Evolutionary conservation across 495 filamentous ascomycete species (phyloP).

Genomic region (Daldinia grandis): DNA sequence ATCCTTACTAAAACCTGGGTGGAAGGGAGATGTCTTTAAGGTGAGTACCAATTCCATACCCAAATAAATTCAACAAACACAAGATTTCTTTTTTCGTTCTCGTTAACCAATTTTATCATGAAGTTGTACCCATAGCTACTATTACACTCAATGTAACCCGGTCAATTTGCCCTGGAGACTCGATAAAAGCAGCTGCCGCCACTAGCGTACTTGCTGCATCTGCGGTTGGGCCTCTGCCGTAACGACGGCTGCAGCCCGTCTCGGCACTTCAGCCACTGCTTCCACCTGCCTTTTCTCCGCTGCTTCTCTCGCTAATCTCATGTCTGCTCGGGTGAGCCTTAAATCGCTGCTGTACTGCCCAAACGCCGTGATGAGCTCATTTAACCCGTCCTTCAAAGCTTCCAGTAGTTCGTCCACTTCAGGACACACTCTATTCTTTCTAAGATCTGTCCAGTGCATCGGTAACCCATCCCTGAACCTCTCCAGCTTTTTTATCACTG

Average conservation of each 20-base stretch:
- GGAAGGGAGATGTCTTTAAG: no score
- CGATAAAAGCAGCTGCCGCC: conserved; percentile 9
- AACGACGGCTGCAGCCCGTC: background rate
- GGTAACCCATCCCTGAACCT: conserved; percentile 66
- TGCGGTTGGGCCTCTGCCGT: conserved; percentile 22
- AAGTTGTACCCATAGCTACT: conserved; percentile 2
- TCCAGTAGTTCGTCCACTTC: conserved; percentile 71
- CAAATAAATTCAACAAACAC: background rate
- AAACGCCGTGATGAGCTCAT: conserved; percentile 71
- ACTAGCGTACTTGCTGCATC: conserved; percentile 41
- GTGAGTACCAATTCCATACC: background rate
- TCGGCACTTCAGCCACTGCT: background rate
- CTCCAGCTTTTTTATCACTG: conserved; percentile 73
- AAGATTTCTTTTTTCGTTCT: background rate
- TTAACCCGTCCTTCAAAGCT: conserved; percentile 66
- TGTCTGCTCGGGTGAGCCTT: conserved; percentile 69
- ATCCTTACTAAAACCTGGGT: no score
- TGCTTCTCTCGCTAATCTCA: conserved; percentile 73
- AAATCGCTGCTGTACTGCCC: conserved; percentile 72
- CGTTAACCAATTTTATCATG: conserved; percentile 1
- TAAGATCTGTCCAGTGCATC: conserved; percentile 85
- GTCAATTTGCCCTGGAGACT: background rate
- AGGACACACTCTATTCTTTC: conserved; percentile 53
- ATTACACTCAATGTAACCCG: background rate
- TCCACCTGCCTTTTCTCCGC: conserved; percentile 47